Conservation (phyloP, 805 yeast species). For the Candida ulmi region DNA sequence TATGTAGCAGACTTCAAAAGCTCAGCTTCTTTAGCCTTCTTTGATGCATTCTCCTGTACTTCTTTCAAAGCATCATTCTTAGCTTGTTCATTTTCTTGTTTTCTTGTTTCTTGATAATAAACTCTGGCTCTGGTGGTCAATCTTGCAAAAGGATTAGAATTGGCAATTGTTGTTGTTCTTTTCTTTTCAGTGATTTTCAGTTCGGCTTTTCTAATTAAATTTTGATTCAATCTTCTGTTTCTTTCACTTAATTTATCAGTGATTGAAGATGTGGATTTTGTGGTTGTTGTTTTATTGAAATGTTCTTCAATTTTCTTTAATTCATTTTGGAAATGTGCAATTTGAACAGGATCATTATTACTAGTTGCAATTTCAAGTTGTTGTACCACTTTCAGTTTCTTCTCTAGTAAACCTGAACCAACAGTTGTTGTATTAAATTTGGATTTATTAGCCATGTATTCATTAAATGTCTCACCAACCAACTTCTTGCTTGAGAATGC, state of each 20-base stretch:
- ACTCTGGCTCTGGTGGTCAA: conserved; percentile 82
- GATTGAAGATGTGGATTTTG: conserved; percentile 21
- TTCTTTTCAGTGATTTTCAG: conserved; percentile 52
- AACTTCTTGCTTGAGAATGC: conserved; percentile 60
- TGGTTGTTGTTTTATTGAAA: conserved; percentile 28
- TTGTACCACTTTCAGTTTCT: conserved; percentile 65
- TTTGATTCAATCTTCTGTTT: conserved; percentile 77
- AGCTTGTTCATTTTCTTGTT: conserved; percentile 55
- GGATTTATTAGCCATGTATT: conserved; percentile 70
- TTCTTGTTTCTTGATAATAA: conserved; percentile 56
- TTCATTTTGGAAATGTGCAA: conserved; percentile 28
- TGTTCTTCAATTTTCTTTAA: conserved; percentile 33
- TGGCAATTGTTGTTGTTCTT: conserved; percentile 34
- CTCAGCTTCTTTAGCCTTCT: conserved; percentile 39
- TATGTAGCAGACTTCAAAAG: conserved; percentile 45
- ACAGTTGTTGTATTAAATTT: conserved; percentile 49
- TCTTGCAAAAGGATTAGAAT: conserved; percentile 83
- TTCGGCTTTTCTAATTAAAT: conserved; percentile 76
- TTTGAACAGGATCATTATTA: conserved; percentile 34
- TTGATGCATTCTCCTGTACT: conserved; percentile 34
- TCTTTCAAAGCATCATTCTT: conserved; percentile 46
- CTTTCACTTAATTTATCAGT: conserved; percentile 36
- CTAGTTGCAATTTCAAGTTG: conserved; percentile 68
- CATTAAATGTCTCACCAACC: conserved; percentile 69
- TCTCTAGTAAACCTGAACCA: conserved; percentile 72